Base-by-base conservation (phyloP, 176 grass and related monocot genomes). In the Pontederia crassipes region DNA sequence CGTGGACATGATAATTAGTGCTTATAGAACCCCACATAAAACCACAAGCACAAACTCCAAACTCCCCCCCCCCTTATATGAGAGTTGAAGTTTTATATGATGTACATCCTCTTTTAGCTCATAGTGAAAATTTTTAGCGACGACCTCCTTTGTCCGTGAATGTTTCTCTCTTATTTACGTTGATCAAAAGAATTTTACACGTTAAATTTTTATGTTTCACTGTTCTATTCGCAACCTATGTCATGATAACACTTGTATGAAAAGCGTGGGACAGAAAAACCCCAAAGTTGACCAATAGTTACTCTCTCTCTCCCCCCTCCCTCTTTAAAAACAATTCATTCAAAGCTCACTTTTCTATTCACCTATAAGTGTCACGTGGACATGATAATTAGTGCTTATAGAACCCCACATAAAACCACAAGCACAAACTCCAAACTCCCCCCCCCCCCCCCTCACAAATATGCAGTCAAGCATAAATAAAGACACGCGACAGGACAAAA, bases 231-330 rank as follows among this genome's bases (percentile, higher is more conserved):
- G n/a, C n/a, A n/a, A n/a, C n/a, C n/a, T n/a, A n/a, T 68, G 52
- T 47, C 53, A 69, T 69, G 50, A 69, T 69, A 69, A 46, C 66
- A 27, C 53, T 69, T 48, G 66, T 69, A 69, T 35, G 4, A 69
- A 56, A 69, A 46, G 66, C 66, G 56, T 56, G 66, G 12, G 66
- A 56, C 29, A 27, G 56, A 69, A 53, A 24, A 47, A 69, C 55
- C 52, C 66, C 52, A 56, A 69, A 35, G 55, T 69, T 45, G 53
- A 65, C 62, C 28, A 40, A 1, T 40, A 40, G 4, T 40, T 3
- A 3, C 32, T 7, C 6, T 40, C 32, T 40, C 32, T 40, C 32
- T 40, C 32, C 2, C 32, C 50, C 66, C 2, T 0, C 49, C n/a
- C 66, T 14, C n/a, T 46, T 32, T 4, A 12, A 46, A n/a, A 69